Evolutionary conservation across 768 basidiomycete species (phyloP).

Genomic region (Boletus subcaerulescens): DNA sequence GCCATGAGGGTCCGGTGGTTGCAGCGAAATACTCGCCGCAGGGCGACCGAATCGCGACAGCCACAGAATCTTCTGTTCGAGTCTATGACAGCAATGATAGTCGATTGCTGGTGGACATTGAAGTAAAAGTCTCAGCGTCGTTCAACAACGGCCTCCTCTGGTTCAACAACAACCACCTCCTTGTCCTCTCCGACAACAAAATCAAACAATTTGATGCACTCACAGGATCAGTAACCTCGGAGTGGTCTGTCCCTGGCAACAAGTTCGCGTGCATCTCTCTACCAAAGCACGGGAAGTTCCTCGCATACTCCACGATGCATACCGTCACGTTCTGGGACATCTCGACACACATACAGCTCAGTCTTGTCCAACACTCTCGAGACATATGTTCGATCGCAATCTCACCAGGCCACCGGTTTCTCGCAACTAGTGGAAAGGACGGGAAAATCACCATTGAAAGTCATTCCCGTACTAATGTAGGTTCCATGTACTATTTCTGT

Average conservation of each 20-base stretch:
- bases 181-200: neutral
- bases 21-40: neutral
- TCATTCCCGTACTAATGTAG: too few relatives aligned
- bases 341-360: neutral
- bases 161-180: neutral
- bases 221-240: neutral
- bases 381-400: neutral
- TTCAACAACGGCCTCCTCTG: constrained; percentile 1
- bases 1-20: too few relatives aligned
- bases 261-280: neutral
- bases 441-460: neutral
- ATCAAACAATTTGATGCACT: neutral
- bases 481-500: too few relatives aligned
- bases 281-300: neutral
- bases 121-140: neutral
- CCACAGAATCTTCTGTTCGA: neutral
- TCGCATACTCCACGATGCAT: neutral
- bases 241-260: neutral
- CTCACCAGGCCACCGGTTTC: neutral
- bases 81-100: neutral
- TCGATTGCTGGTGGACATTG: neutral
- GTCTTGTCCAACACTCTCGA: neutral
- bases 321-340: neutral
- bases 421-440: neutral
- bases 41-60: neutral